A percentile compares a stretch with the other conserved stretches of the same genome.
Conservation (phyloP, 148 eudicot species). For the Spergularia marina region DNA sequence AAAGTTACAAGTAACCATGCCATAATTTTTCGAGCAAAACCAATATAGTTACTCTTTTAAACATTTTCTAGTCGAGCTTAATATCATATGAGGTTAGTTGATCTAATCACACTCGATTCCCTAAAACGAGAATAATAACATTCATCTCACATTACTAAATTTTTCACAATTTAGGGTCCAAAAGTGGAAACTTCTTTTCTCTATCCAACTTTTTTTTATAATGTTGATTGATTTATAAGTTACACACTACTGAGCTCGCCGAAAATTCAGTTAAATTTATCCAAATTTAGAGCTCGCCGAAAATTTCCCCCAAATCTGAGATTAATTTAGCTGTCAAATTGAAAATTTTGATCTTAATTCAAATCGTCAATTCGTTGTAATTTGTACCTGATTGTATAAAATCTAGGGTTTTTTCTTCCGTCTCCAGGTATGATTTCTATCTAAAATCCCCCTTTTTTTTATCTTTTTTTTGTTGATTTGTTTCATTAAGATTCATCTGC, state of each 20-base stretch:
- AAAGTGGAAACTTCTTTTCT: no score
- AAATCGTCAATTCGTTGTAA: neutral
- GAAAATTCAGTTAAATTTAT: neutral
- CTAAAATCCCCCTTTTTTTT: neutral
- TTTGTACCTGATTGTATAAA: neutral
- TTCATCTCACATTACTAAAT: no score
- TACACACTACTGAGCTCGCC: neutral
- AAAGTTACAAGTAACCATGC: no score
- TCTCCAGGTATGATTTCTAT: slow-evolving; percentile 14
- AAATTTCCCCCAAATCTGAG: neutral
- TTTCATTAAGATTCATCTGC: neutral
- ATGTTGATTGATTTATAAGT: no score
- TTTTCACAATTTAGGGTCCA: no score
- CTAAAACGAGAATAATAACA: no score
- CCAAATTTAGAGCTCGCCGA: neutral
- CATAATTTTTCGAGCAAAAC: no score
- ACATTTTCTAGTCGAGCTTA: no score
- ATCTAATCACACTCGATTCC: no score
- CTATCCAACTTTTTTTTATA: no score
- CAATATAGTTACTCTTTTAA: no score
- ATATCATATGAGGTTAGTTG: no score
- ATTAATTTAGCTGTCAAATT: neutral
- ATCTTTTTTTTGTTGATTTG: neutral
- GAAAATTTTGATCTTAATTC: neutral
- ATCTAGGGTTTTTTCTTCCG: neutral